Conservation (phyloP, 768 basidiomycete species). For the Tylopilus felleus region DNA sequence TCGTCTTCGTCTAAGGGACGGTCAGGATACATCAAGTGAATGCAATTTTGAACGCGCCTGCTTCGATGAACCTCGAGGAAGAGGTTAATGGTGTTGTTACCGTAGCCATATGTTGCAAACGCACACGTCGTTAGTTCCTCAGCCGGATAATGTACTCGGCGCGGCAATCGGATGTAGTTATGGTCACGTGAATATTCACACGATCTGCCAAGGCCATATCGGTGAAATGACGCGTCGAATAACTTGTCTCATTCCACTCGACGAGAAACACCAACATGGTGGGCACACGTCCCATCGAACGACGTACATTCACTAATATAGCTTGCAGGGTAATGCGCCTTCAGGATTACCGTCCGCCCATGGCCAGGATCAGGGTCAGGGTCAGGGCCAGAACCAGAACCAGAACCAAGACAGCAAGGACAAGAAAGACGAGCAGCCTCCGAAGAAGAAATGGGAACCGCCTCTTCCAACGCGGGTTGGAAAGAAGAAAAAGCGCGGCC, state of each 20-base stretch:
- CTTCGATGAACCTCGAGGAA: constrained; percentile 76
- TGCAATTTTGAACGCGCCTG: constrained; percentile 43
- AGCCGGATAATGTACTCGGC: neutral
- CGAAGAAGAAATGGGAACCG: constrained; percentile 97
- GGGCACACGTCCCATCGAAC: neutral
- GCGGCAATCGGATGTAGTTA: constrained; percentile 5
- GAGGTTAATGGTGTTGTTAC: constrained; percentile 51
- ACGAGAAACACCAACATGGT: constrained; percentile 23
- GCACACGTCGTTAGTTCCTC: neutral
- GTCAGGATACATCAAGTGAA: neutral
- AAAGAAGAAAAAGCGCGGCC: constrained; percentile 94
- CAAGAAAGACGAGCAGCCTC: constrained; percentile 42
- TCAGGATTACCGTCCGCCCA: constrained; percentile 47
- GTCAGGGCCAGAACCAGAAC: too few relatives aligned
- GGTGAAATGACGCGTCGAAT: constrained; percentile 47
- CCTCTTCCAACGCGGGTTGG: constrained; percentile 95
- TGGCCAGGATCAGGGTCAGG: constrained; percentile 33
- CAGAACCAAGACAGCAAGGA: constrained; percentile 51
- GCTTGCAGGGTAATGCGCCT: constrained; percentile 65
- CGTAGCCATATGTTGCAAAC: constrained; percentile 21
- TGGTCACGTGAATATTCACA: constrained; percentile 24
- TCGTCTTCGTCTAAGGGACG: constrained; percentile 54
- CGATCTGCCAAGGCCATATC: constrained; percentile 34
- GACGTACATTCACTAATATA: constrained; percentile 3
- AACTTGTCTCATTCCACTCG: neutral